phyloP scores from a whole-genome alignment of 1,139 yeast species.

The Taphrina flavorubra region DNA sequence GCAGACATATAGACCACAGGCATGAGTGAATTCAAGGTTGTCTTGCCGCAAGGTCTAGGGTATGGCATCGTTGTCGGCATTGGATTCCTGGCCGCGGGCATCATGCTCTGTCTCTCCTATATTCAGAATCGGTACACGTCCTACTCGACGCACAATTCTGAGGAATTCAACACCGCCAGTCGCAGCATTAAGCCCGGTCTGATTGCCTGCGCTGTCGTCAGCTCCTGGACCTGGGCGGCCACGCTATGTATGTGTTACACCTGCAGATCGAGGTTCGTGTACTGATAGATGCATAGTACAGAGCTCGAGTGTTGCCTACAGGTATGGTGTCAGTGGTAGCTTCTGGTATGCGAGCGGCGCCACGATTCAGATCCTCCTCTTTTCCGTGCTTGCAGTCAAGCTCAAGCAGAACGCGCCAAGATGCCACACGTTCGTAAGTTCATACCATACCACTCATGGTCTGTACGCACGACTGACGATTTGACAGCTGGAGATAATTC shows the following conservation, averaged over 20 bases:
- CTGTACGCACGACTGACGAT: not conserved
- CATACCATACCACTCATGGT: too few relatives aligned
- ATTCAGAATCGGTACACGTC: slow-evolving; percentile 52
- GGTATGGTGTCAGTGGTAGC: slow-evolving; percentile 41
- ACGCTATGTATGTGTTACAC: slow-evolving; percentile 47
- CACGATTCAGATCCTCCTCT: slow-evolving; percentile 53
- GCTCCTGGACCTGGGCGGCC: slow-evolving; percentile 54
- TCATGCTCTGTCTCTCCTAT: slow-evolving; percentile 52
- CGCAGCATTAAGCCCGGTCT: slow-evolving; percentile 54
- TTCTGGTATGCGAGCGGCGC: slow-evolving; percentile 46
- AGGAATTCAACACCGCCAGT: slow-evolving; percentile 55
- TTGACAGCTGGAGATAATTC: slow-evolving; percentile 53
- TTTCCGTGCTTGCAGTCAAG: slow-evolving; percentile 54
- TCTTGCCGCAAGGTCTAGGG: slow-evolving; percentile 15
- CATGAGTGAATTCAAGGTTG: slow-evolving; percentile 33
- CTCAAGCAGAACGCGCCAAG: slow-evolving; percentile 55
- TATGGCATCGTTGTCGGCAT: slow-evolving; percentile 53
- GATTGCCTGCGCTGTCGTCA: slow-evolving; percentile 53
- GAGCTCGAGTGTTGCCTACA: slow-evolving; percentile 51
- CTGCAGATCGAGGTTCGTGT: not conserved
- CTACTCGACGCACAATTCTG: slow-evolving; percentile 51
- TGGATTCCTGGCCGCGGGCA: slow-evolving; percentile 53
- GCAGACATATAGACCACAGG: not conserved
- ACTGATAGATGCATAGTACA: slow-evolving; percentile 46
- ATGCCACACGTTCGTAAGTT: slow-evolving; percentile 52